Evolutionary conservation across 2,329 filamentous ascomycete species (phyloP).

Genomic region (Colletotrichum abscissum): DNA sequence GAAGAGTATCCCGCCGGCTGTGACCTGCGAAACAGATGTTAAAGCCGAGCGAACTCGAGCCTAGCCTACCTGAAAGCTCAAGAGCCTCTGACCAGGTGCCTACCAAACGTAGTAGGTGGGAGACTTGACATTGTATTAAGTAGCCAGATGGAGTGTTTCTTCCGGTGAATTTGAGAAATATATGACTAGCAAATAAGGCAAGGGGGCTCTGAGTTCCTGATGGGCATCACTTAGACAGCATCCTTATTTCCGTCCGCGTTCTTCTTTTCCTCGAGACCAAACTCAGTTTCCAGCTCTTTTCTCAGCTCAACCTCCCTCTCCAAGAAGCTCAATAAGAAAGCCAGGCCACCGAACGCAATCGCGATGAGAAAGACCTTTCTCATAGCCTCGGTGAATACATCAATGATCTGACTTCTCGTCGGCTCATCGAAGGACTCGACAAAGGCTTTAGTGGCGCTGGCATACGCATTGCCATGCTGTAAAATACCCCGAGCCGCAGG

Average conservation of each 20-base stretch:
- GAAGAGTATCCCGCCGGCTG: too few relatives aligned
- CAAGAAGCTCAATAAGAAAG: constrained; percentile 40
- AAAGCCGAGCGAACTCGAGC: too few relatives aligned
- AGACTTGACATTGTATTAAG: too few relatives aligned
- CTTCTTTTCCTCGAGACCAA: constrained; percentile 39
- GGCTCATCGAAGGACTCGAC: constrained; percentile 35
- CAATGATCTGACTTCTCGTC: constrained; percentile 38
- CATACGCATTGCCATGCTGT: constrained; percentile 43
- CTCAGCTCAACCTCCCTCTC: constrained; percentile 42
- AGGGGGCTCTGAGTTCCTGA: too few relatives aligned
- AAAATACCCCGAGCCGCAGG: constrained; percentile 35
- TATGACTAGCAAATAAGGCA: too few relatives aligned
- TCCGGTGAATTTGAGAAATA: too few relatives aligned
- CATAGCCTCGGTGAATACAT: constrained; percentile 40
- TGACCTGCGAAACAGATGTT: too few relatives aligned
- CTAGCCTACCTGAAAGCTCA: too few relatives aligned
- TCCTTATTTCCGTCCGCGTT: neutral
- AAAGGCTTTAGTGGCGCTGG: constrained; percentile 40
- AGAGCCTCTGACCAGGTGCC: too few relatives aligned
- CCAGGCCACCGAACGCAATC: constrained; percentile 37
- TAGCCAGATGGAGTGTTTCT: neutral
- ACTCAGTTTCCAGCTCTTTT: constrained; percentile 43
- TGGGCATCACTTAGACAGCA: too few relatives aligned
- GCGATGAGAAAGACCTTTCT: constrained; percentile 40
- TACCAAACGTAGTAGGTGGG: too few relatives aligned